phyloP scores from a whole-genome alignment of 345 rosid genomes.

The Populus ilicifolia region DNA sequence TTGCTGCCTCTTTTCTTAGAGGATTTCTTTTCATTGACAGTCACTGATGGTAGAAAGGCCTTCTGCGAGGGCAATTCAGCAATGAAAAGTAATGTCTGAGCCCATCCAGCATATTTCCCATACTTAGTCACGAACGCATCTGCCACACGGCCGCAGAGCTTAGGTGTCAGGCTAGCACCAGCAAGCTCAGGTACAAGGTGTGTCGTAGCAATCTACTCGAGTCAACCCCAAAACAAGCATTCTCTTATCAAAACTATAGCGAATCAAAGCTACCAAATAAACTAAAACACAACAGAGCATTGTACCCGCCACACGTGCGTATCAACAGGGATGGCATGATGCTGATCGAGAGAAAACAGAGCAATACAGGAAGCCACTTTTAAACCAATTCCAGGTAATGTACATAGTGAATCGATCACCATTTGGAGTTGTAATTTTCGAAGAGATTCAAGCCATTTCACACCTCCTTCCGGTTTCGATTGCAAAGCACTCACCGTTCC shows the following conservation, averaged over 20 bases:
- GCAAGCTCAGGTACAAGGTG: conserved; percentile 82
- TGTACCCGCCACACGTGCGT: conserved; percentile 94
- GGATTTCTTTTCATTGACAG: conserved; percentile 32
- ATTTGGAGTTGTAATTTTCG: conserved; percentile 63
- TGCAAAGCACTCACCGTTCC: conserved; percentile 64
- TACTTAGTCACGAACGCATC: conserved; percentile 92
- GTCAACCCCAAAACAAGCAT: conserved; percentile 5
- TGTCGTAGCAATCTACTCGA: conserved; percentile 70
- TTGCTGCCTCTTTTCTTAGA: conserved; percentile 22
- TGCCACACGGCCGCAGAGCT: conserved; percentile 65
- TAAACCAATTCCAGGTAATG: conserved; percentile 90
- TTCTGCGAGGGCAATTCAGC: conserved; percentile 89
- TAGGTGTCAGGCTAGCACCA: conserved; percentile 63
- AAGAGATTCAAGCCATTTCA: conserved; percentile 72
- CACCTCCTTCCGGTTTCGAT: conserved; percentile 72
- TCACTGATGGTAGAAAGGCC: conserved; percentile 50
- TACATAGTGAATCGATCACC: conserved; percentile 62
- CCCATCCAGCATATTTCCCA: conserved; percentile 96
- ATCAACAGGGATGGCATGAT: conserved; percentile 90
- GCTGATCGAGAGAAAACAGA: conserved; percentile 90
- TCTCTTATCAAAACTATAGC: no score
- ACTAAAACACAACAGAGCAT: neutral
- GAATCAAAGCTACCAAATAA: neutral
- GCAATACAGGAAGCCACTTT: conserved; percentile 94
- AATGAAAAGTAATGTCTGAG: conserved; percentile 84